Conservation (phyloP, 164 flowering plant species). For the Tinospora cordifolia region DNA sequence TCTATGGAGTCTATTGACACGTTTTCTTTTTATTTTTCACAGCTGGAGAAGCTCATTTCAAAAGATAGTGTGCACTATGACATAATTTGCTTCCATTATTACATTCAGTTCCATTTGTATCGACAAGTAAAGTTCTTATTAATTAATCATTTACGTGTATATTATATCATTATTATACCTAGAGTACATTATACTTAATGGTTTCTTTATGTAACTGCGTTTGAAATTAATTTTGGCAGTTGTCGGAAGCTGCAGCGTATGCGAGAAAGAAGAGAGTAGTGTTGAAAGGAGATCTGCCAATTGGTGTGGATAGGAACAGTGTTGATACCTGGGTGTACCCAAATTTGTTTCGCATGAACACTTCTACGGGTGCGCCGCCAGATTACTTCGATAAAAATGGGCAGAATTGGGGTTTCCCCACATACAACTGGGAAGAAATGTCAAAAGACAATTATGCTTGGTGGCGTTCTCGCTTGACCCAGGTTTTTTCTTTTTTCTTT, state of each 20-base stretch:
- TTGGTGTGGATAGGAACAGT: conserved; percentile 90
- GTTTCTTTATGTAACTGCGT: not conserved
- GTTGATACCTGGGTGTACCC: conserved; percentile 98
- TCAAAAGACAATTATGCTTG: conserved; percentile 92
- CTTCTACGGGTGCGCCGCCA: conserved; percentile 94
- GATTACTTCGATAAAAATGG: conserved; percentile 95
- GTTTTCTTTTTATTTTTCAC: conserved; percentile 22
- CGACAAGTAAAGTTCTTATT: not conserved
- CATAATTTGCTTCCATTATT: conserved; percentile 73
- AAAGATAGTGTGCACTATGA: conserved; percentile 74
- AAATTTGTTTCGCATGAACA: conserved; percentile 88
- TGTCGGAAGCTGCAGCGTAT: conserved; percentile 79
- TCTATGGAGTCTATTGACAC: conserved; percentile 6
- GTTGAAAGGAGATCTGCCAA: conserved; percentile 90
- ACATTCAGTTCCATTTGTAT: conserved; percentile 80
- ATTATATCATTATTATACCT: not conserved
- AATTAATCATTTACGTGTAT: not conserved
- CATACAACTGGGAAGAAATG: conserved; percentile 99
- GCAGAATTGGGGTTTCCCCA: conserved; percentile 97
- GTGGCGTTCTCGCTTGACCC: conserved; percentile 95
- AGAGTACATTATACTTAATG: not conserved
- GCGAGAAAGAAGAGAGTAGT: conserved; percentile 80
- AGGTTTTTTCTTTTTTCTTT: conserved; percentile 44
- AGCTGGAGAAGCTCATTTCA: conserved; percentile 88
- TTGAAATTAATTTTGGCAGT: conserved; percentile 29